These are phyloP conservation scores for Septoria petroselini DNA, from an alignment of 2,329 filamentous ascomycete species.

Conservation along the genomic window DNA sequence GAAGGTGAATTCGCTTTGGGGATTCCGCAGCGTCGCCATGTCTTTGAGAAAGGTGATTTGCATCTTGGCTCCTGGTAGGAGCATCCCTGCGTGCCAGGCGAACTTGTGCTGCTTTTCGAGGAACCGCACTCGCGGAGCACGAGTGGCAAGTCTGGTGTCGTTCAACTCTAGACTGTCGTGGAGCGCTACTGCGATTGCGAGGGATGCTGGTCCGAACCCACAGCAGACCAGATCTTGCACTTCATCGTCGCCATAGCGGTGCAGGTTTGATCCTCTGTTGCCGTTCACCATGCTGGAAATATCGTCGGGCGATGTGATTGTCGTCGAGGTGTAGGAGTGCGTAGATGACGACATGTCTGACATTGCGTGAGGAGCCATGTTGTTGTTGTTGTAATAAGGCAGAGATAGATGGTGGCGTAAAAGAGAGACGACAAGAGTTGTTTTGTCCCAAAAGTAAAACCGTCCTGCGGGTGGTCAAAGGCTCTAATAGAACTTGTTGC, in stretches of 20 bases:
- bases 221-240: conserved; percentile 84
- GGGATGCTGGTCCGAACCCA: conserved; percentile 87
- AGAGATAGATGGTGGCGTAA: not conserved
- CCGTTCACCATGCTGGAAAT: conserved; percentile 20
- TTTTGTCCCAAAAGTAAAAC: not conserved
- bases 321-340: conserved; percentile 13
- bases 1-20: conserved; percentile 88
- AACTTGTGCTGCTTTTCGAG: conserved; percentile 81
- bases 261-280: conserved; percentile 38
- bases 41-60: conserved; percentile 98
- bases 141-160: conserved; percentile 36
- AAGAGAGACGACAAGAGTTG: not conserved
- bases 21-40: conserved; percentile 82
- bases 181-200: conserved; percentile 84
- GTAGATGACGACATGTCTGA: conserved; percentile 16
- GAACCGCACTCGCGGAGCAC: conserved; percentile 72
- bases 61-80: conserved; percentile 90
- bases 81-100: conserved; percentile 93
- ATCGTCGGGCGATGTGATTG: conserved; percentile 21
- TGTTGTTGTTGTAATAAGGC: conserved; percentile 2
- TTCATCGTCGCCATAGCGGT: conserved; percentile 56
- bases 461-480: not conserved
- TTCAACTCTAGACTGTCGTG: conserved; percentile 67
- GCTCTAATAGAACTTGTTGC: not conserved
- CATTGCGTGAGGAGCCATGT: conserved; percentile 28